These are phyloP conservation scores for Phytopythium mirpurense DNA, from an alignment of 352 stramenopile genomes.

Conservation along the genomic window DNA sequence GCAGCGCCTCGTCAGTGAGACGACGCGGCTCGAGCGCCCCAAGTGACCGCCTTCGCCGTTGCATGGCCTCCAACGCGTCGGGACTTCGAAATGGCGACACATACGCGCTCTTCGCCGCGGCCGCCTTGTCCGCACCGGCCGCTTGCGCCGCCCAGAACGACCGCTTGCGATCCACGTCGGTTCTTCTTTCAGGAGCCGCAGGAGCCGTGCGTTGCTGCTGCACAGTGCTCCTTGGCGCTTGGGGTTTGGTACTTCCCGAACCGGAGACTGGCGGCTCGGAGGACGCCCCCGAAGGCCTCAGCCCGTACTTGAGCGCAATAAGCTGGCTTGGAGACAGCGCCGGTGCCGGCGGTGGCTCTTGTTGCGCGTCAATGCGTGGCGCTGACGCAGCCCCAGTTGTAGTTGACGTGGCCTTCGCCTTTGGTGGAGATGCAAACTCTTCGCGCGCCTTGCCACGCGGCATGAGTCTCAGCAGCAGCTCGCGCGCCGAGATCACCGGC, in stretches of 20 bases:
- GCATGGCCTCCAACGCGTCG: conserved; percentile 24
- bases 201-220: background rate
- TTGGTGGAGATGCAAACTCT: conserved; percentile 6
- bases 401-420: background rate
- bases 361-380: background rate
- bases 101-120: conserved; percentile 18
- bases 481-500: conserved; percentile 54
- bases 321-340: conserved; percentile 35
- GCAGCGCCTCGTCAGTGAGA: background rate
- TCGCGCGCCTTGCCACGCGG: conserved; percentile 12
- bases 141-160: conserved; percentile 25
- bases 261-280: too few relatives aligned
- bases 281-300: conserved; percentile 7
- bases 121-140: conserved; percentile 3
- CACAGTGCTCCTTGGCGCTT: background rate
- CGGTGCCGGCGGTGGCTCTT: conserved; percentile 7
- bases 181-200: background rate
- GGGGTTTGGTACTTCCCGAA: background rate
- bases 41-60: conserved; percentile 11
- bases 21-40: background rate
- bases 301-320: conserved; percentile 63
- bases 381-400: background rate
- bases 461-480: conserved; percentile 51
- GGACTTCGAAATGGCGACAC: conserved; percentile 51
- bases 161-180: conserved; percentile 9